Evolutionary conservation across 768 basidiomycete species (phyloP).

Genomic region (Saitozyma sp.): DNA sequence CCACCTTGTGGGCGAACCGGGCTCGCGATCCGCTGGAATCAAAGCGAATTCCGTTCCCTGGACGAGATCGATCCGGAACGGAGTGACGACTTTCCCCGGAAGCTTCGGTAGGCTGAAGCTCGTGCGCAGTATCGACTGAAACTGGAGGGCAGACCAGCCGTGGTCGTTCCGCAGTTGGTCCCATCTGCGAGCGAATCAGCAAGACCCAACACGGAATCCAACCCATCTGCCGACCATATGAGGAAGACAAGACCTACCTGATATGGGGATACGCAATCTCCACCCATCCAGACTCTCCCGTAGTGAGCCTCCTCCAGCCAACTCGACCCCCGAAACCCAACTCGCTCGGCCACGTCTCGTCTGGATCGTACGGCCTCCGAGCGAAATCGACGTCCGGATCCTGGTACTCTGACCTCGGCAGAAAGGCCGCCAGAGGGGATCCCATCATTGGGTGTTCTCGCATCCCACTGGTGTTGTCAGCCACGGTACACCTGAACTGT

Average conservation of each 20-base stretch:
- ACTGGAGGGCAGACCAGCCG: conserved; percentile 85
- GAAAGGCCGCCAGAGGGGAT: conserved; percentile 33
- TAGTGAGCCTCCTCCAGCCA: conserved; percentile 33
- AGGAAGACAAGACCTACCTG: conserved; percentile 12
- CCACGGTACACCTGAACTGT: neutral
- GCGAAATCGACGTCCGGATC: conserved; percentile 39
- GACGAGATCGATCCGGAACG: conserved; percentile 63
- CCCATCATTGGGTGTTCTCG: conserved; percentile 39
- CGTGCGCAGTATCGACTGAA: conserved; percentile 69
- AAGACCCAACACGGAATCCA: neutral
- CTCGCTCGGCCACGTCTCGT: conserved; percentile 39
- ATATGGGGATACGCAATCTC: conserved; percentile 36
- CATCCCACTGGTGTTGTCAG: conserved; percentile 31
- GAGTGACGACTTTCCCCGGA: conserved; percentile 57
- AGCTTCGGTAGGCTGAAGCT: conserved; percentile 59
- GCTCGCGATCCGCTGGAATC: conserved; percentile 54
- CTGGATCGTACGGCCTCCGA: conserved; percentile 11
- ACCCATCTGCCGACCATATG: neutral
- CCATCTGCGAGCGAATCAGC: conserved; percentile 60
- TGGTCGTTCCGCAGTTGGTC: conserved; percentile 68
- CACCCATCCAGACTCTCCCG: conserved; percentile 27
- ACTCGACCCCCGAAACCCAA: conserved; percentile 27
- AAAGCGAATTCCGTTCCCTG: conserved; percentile 78
- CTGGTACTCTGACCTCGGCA: neutral
- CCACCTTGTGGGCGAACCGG: conserved; percentile 60